Base-by-base conservation (phyloP, 1,284 basidiomycete genomes). In the Singerocomus rubriflavus region DNA sequence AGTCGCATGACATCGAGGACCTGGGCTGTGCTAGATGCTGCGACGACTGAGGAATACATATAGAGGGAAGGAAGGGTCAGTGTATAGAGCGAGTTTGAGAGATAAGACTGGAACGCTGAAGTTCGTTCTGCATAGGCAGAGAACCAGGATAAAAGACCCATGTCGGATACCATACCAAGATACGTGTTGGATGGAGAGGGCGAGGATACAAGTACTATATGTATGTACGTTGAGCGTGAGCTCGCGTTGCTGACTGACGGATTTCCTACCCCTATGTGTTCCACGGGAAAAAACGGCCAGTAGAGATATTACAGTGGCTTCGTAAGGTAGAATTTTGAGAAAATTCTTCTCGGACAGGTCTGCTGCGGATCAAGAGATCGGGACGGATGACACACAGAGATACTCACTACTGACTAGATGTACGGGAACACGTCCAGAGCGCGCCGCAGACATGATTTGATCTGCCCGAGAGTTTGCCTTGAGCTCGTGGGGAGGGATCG, bases 301-400 rank as follows among this genome's bases (percentile, higher is more conserved):
- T 3, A 91, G 69, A 4, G 81, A 78, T 7, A 88, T 65, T 32
- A 88, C 60, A 2, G 77, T 82, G 4, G 85, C 82, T 42, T 83
- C 77, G 52, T 85, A 70, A 0, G 82, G 75, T 8, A 90, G 65
- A 27, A 72, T 73, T 49, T 85, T 76, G 16, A 90, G 73, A 9
- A 85, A 83, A 53, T 91, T 90, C 73, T 91, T 91, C 67, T 88
- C 85, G 9, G 88, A 90, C 37, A 90, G 72, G 65, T 91, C 88
- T 90, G 40, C 30, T 14, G 35, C 5, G 27, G 33, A 48, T 40
- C 49, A 41, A 45, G 44, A 34, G 12, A 52, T 30, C 13, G 14
- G 33, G 40, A 51, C 44, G 46, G 26, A 32, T 9, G 12, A 17
- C 5, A 16, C 25, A 34, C 11, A n/a, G n/a, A 29, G 27, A 48